These are phyloP conservation scores for Phytopythium montanum DNA, from an alignment of 352 stramenopile species.

Conservation along the genomic window DNA sequence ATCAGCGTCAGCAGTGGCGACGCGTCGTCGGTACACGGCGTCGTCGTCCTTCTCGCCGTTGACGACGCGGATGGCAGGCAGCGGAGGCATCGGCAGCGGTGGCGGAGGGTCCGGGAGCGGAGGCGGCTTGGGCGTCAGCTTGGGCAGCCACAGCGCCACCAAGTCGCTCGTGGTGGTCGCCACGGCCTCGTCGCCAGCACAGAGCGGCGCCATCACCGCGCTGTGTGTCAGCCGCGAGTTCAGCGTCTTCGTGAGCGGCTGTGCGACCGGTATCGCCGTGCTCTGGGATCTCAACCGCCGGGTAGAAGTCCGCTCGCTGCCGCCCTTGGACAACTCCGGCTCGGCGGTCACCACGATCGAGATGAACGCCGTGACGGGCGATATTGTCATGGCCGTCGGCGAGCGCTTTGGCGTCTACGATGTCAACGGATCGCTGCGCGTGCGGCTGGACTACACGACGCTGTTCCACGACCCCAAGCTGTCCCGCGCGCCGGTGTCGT, in stretches of 20 bases:
- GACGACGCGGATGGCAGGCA: background rate
- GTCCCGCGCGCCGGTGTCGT: conserved; percentile 32
- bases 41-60: conserved; percentile 14
- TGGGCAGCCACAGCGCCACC: conserved; percentile 1
- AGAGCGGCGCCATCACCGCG: conserved; percentile 38
- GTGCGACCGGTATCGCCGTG: conserved; percentile 41
- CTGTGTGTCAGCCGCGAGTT: conserved; percentile 56
- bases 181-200: conserved; percentile 39
- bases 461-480: conserved; percentile 39
- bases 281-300: conserved; percentile 76
- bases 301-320: conserved; percentile 42
- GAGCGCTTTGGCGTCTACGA: conserved; percentile 59
- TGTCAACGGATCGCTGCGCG: conserved; percentile 56
- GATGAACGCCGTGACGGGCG: conserved; percentile 64
- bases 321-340: conserved; percentile 11
- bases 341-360: conserved; percentile 35
- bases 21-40: conserved; percentile 23
- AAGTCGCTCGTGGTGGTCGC: conserved; percentile 40
- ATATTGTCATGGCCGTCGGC: conserved; percentile 52
- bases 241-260: conserved; percentile 65
- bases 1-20: conserved; percentile 4
- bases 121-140: conserved; percentile 1
- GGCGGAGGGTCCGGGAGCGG: background rate
- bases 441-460: conserved; percentile 39
- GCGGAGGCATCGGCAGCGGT: background rate